Evolutionary conservation across 1,284 basidiomycete genomes (phyloP), one percentile per base, ranked within the genome.

Genomic region (Boletus nobilissimus): DNA sequence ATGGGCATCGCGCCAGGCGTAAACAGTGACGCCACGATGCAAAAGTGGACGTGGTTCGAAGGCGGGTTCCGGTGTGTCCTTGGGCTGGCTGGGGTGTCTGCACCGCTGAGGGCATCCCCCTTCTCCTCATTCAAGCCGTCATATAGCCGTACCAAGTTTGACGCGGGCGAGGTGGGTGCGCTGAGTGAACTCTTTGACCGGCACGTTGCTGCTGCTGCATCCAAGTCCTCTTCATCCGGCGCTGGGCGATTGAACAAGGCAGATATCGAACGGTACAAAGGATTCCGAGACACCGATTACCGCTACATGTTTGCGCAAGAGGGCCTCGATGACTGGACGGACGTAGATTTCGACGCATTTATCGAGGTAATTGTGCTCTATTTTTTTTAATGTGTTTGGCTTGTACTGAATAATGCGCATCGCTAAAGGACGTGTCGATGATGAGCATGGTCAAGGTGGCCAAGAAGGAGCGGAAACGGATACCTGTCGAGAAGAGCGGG

Each of bases 401-500:
- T 60, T 60, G n/a, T n/a, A 29, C 51, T 54, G 24, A n/a, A 14
- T 16, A 22, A 19, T 24, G 32, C 13, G 34, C 19, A 32, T 18
- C 16, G 39, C 63, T 81, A 32, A 96, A 96, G 85, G 95, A 97
- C 81, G 90, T 97, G 32, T 91, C 91, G 75, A 92, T 92, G 83
- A 88, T 89, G 71, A 93, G 89, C 84, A 87, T 85, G 73, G 87
- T 80, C 46, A 83, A 83, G 75, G 80, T 82, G 60, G 84, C 79
- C 65, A 89, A 88, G 79, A 85, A 85, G 38, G 86, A 91, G 80
- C 88, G 93, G 76, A 86, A 87, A 77, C 89, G 90, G 78, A 97
- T 96, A 76, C 95, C 96, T 4, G 95, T 97, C 29, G 95, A 97
- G 88, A 94, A 95, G 89, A 94, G 93, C 78, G 96, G 96, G 69